Evolutionary conservation across 441 rosid species (phyloP).

Genomic region (Adansonia grandidieri): DNA sequence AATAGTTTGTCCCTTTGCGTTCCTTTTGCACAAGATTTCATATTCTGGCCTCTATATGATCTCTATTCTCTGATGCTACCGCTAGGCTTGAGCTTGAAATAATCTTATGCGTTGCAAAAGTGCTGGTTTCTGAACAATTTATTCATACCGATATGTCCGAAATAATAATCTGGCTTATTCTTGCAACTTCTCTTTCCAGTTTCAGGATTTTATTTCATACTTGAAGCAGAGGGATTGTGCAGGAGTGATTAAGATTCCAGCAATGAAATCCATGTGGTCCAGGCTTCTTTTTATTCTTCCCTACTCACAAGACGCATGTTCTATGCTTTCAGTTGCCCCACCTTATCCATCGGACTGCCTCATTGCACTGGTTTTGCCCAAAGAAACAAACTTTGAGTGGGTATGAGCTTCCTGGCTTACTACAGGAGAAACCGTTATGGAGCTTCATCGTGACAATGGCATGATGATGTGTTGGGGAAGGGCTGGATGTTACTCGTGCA

Average conservation of each 20-base stretch:
- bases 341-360: conserved; percentile 61
- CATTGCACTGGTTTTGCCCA: conserved; percentile 82
- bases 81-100: conserved; percentile 14
- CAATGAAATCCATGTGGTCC: conserved; percentile 72
- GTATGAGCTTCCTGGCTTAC: conserved; percentile 38
- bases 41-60: conserved; percentile 12
- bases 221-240: conserved; percentile 95
- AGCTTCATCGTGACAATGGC: not conserved
- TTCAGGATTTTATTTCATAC: conserved; percentile 88
- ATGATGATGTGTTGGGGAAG: not conserved
- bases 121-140: conserved; percentile 8
- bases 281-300: conserved; percentile 95
- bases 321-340: conserved; percentile 71
- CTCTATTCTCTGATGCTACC: not conserved
- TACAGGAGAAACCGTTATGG: conserved; percentile 10
- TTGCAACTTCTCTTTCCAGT: conserved; percentile 46
- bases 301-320: conserved; percentile 68
- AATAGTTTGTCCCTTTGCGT: conserved; percentile 9
- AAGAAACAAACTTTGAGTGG: conserved; percentile 76
- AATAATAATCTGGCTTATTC: conserved; percentile 2
- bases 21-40: conserved; percentile 9
- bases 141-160: not conserved
- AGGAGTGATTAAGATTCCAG: conserved; percentile 92
- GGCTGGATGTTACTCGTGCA: not conserved
- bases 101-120: not conserved